A percentile compares a stretch with the other conserved stretches of the same genome.
phyloP scores from a whole-genome alignment of 768 basidiomycete species.

The Melanogaster broomeanus region DNA sequence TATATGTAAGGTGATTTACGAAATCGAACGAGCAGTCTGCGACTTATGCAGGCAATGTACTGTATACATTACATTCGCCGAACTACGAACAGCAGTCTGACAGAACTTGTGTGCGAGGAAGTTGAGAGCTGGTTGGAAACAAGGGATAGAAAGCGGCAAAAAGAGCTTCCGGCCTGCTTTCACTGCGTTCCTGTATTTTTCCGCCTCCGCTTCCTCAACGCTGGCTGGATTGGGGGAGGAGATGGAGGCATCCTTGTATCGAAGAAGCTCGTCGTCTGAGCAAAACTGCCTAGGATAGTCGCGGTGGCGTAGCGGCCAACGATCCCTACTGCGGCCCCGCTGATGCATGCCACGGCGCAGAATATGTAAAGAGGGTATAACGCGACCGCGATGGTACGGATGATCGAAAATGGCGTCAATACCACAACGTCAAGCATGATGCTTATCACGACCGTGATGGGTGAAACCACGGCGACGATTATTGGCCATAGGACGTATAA shows the following conservation, averaged over 20 bases:
- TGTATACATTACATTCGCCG: too few relatives aligned
- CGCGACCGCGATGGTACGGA: conserved; percentile 40
- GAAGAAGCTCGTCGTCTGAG: conserved; percentile 13
- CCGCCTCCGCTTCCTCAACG: conserved; percentile 23
- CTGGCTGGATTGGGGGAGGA: conserved; percentile 8
- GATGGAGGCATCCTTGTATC: conserved; percentile 1
- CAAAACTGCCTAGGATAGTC: conserved; percentile 9
- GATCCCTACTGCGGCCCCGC: conserved; percentile 47
- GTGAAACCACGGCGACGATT: conserved; percentile 46
- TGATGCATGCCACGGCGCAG: conserved; percentile 55
- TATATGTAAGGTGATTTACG: too few relatives aligned
- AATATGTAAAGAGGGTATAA: conserved; percentile 60
- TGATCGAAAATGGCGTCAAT: conserved; percentile 44
- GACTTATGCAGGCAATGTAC: too few relatives aligned
- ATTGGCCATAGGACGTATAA: conserved; percentile 26
- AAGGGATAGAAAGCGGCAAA: neutral
- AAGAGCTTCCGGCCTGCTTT: neutral
- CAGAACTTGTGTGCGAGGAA: neutral
- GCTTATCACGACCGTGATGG: conserved; percentile 43
- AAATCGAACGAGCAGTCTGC: too few relatives aligned
- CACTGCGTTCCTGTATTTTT: conserved; percentile 23
- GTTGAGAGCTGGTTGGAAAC: neutral
- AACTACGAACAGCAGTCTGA: neutral
- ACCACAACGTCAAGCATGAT: conserved; percentile 45
- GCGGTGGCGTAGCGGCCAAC: conserved; percentile 31